phyloP scores from a whole-genome alignment of 2,329 filamentous ascomycete species.

The Colletotrichum shisoi region DNA sequence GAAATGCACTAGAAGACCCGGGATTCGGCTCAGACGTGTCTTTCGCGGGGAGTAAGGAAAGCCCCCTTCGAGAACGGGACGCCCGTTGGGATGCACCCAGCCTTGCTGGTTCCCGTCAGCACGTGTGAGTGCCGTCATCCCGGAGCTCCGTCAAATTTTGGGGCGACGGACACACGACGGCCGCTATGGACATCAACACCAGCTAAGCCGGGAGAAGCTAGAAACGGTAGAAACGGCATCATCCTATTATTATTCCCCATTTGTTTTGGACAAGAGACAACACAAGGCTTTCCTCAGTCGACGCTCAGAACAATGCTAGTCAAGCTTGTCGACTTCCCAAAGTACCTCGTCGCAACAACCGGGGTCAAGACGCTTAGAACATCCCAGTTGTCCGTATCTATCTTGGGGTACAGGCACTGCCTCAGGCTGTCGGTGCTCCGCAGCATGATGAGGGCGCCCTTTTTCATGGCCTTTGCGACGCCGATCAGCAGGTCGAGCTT shows the following conservation, averaged over 20 bases:
- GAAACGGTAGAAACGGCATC: no score
- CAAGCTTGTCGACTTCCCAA: neutral
- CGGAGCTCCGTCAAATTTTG: neutral
- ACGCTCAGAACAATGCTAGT: neutral
- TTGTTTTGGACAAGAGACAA: no score
- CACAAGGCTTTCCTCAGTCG: neutral
- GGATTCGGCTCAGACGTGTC: no score
- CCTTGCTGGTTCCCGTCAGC: no score
- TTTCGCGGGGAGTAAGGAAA: no score
- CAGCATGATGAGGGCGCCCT: neutral
- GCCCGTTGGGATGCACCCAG: no score
- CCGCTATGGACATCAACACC: no score
- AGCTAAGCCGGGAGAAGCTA: no score
- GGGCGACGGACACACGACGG: neutral
- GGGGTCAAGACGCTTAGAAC: neutral
- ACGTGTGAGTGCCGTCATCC: neutral
- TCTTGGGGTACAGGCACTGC: neutral
- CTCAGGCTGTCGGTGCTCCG: neutral
- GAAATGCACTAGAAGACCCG: no score
- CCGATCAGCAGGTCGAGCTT: neutral
- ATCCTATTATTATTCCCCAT: no score
- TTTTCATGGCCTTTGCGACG: neutral
- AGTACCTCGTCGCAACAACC: neutral
- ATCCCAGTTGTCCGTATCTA: neutral
- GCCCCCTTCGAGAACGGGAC: no score